Evolutionary conservation across 768 basidiomycete genomes (phyloP).

Genomic region (Calocera viscosa): DNA sequence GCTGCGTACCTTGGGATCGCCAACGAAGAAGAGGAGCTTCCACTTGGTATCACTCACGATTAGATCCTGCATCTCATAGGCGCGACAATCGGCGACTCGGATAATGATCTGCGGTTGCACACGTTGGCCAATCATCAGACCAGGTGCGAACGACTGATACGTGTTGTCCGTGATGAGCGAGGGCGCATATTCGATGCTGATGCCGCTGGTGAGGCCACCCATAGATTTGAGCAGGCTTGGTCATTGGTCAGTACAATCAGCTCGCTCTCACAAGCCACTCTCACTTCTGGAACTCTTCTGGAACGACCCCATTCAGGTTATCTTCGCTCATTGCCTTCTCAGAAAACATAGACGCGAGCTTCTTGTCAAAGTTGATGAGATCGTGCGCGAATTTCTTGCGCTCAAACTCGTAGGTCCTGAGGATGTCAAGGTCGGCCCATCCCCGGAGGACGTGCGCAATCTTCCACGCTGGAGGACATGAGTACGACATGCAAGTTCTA

Average conservation of each 20-base stretch:
- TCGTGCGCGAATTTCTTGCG: slow-evolving; percentile 41
- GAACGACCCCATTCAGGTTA: slow-evolving; percentile 35
- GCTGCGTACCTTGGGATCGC: slow-evolving; percentile 28
- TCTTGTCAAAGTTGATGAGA: slow-evolving; percentile 56
- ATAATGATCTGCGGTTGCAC: slow-evolving; percentile 39
- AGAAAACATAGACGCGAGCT: slow-evolving; percentile 55
- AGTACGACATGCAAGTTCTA: background rate
- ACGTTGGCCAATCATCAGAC: slow-evolving; percentile 41
- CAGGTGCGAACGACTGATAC: slow-evolving; percentile 31
- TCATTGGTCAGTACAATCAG: background rate
- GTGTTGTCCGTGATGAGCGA: slow-evolving; percentile 34
- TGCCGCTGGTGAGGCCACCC: slow-evolving; percentile 28
- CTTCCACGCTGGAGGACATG: slow-evolving; percentile 18
- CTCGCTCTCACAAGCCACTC: slow-evolving; percentile 12
- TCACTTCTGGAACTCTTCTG: slow-evolving; percentile 39
- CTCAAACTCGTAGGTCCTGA: slow-evolving; percentile 25
- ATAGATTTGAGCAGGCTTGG: background rate
- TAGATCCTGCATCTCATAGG: slow-evolving; percentile 43
- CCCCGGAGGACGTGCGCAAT: slow-evolving; percentile 22
- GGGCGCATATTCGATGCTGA: slow-evolving; percentile 40
- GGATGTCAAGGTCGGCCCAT: slow-evolving; percentile 20
- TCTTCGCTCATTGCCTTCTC: slow-evolving; percentile 45
- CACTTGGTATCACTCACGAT: slow-evolving; percentile 42
- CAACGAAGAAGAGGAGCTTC: slow-evolving; percentile 46
- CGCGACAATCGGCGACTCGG: slow-evolving; percentile 40